phyloP scores from a whole-genome alignment of 495 filamentous ascomycete genomes.

The Talaromyces proteolyticus region DNA sequence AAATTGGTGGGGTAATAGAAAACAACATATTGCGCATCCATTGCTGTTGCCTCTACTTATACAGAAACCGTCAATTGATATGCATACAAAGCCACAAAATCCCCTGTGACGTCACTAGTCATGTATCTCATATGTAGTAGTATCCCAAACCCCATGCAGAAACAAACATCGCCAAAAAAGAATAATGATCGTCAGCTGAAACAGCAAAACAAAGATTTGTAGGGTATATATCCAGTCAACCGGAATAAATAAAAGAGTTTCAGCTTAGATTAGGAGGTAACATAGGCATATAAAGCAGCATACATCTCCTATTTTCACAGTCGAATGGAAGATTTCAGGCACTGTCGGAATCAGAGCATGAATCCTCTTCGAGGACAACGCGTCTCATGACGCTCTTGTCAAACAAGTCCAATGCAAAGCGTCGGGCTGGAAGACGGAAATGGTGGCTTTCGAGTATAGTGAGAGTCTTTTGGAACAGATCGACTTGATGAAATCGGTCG shows the following conservation, averaged over 20 bases:
- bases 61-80: neutral
- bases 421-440: constrained; percentile 75
- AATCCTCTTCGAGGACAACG: constrained; percentile 68
- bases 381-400: constrained; percentile 80
- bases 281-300: neutral
- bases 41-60: neutral
- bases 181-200: neutral
- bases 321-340: neutral
- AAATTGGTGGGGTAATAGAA: too few relatives aligned
- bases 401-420: constrained; percentile 88
- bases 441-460: constrained; percentile 83
- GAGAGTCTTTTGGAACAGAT: constrained; percentile 79
- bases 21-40: neutral
- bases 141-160: neutral
- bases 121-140: neutral
- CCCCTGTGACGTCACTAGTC: neutral
- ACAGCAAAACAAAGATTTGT: neutral
- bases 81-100: neutral
- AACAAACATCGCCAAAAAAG: neutral
- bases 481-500: constrained; percentile 64
- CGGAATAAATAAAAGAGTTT: neutral
- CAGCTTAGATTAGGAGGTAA: too few relatives aligned
- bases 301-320: neutral
- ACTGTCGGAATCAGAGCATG: constrained; percentile 18
- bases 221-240: constrained; percentile 2